phyloP scores from a whole-genome alignment of 129 eudicot genomes.

The Chrysanthemum lavandulifolium region DNA sequence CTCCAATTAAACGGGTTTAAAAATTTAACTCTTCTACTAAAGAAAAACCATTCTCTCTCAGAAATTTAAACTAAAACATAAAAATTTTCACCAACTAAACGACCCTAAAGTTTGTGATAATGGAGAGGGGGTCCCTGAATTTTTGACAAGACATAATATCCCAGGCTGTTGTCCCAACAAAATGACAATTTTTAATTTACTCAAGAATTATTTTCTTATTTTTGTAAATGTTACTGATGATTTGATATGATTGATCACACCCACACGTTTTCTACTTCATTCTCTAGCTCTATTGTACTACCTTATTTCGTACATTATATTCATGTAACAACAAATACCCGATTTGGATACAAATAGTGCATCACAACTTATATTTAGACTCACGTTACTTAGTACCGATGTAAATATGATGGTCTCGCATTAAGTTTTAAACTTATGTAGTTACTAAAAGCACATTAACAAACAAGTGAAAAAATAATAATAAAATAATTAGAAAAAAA shows the following conservation, averaged over 20 bases:
- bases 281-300: constrained; percentile 37
- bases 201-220: background rate
- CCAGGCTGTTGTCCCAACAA: constrained; percentile 46
- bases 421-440: background rate
- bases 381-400: too few relatives aligned
- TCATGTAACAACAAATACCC: constrained; percentile 18
- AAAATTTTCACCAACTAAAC: too few relatives aligned
- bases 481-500: too few relatives aligned
- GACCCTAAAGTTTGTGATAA: constrained; percentile 28
- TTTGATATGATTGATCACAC: constrained; percentile 37
- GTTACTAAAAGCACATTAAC: too few relatives aligned
- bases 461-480: too few relatives aligned
- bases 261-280: constrained; percentile 43
- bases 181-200: constrained; percentile 34
- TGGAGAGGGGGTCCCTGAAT: constrained; percentile 24
- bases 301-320: constrained; percentile 9
- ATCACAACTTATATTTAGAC: too few relatives aligned
- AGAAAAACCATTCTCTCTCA: too few relatives aligned
- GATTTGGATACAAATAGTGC: background rate
- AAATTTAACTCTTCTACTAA: too few relatives aligned
- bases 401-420: background rate
- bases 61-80: too few relatives aligned
- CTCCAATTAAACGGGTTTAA: too few relatives aligned
- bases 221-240: background rate
- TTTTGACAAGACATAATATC: constrained; percentile 36